Evolutionary conservation across 2,329 filamentous ascomycete species (phyloP).

Genomic region (Beauveria medogensis): DNA sequence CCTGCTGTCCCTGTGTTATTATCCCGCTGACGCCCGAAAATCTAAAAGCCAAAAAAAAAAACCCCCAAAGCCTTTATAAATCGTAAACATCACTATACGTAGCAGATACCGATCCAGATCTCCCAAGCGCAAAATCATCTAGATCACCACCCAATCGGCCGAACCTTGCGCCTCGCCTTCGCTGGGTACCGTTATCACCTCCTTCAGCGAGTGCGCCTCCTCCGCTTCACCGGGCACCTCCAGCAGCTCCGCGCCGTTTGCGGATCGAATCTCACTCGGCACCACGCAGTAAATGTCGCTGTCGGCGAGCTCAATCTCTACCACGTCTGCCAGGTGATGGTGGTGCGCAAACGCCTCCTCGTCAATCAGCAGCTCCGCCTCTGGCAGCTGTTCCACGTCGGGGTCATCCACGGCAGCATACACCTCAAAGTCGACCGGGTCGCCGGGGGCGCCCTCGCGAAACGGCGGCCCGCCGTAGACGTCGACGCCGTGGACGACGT

Average conservation of each 20-base stretch:
- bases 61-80: neutral
- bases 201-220: neutral
- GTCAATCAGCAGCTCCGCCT: conserved; percentile 24
- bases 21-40: neutral
- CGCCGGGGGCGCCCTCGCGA: neutral
- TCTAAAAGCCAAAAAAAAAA: neutral
- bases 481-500: conserved; percentile 23
- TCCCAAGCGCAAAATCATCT: neutral
- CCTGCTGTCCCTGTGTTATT: neutral
- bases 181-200: neutral
- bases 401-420: conserved; percentile 21
- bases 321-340: conserved; percentile 15
- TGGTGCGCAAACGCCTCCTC: conserved; percentile 19
- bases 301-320: conserved; percentile 22
- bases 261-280: neutral
- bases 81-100: neutral
- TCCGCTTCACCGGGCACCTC: neutral
- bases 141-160: neutral
- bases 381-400: conserved; percentile 19
- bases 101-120: neutral
- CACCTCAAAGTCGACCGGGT: conserved; percentile 22
- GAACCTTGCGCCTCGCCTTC: neutral
- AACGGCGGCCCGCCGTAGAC: conserved; percentile 13
- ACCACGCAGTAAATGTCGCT: conserved; percentile 15
- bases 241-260: neutral